These are phyloP conservation scores for Geranium brycei DNA, from an alignment of 345 rosid genomes.

Conservation along the genomic window DNA sequence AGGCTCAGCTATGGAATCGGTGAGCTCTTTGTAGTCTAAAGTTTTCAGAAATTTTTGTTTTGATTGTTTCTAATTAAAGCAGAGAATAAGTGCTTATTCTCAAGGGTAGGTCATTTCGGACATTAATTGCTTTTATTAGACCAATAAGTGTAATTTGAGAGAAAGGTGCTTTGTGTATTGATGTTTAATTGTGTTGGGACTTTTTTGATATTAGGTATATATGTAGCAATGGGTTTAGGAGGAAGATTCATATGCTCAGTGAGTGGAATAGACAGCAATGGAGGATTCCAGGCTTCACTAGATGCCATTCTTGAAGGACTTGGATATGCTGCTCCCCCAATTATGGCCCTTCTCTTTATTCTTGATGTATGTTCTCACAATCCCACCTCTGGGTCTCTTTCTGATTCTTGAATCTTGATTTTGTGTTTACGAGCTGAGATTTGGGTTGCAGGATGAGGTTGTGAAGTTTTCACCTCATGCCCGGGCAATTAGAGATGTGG, in stretches of 20 bases:
- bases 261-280: constrained; percentile 69
- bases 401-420: not conserved
- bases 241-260: constrained; percentile 87
- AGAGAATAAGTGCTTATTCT: no score
- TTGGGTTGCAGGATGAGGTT: constrained; percentile 76
- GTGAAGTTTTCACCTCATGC: constrained; percentile 94
- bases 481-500: constrained; percentile 95
- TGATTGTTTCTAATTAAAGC: not conserved
- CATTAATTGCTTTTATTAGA: not conserved
- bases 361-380: constrained; percentile 44
- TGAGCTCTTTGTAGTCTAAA: constrained; percentile 22
- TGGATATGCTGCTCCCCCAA: constrained; percentile 89
- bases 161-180: not conserved
- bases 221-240: constrained; percentile 82
- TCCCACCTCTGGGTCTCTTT: not conserved
- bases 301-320: constrained; percentile 72
- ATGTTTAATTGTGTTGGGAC: not conserved
- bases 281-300: constrained; percentile 64
- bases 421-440: constrained; percentile 3
- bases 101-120: not conserved
- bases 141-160: not conserved
- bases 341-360: constrained; percentile 89
- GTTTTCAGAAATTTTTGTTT: not conserved
- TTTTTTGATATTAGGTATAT: constrained; percentile 40
- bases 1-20: constrained; percentile 90